Evolutionary conservation across 257 asterid species (phyloP).

Genomic region (Ilex aquifolium): DNA sequence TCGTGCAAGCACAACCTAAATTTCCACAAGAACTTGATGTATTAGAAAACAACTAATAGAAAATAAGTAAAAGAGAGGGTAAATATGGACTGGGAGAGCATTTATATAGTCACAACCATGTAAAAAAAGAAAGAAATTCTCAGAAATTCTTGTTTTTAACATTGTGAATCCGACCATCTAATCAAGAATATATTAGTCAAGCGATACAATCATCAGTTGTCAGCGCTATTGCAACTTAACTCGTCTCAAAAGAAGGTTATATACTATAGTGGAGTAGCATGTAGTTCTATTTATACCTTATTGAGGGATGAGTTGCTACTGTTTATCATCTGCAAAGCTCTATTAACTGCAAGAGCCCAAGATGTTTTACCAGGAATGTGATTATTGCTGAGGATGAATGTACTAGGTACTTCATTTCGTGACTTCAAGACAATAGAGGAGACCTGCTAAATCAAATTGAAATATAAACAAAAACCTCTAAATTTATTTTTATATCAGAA

Average conservation of each 20-base stretch:
- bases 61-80: neutral
- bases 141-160: too few species aligned
- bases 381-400: slow-evolving; percentile 42
- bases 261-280: too few species aligned
- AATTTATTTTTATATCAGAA: neutral
- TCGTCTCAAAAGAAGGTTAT: too few species aligned
- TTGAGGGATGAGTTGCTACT: slow-evolving; percentile 46
- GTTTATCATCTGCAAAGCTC: slow-evolving; percentile 66
- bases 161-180: too few species aligned
- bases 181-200: too few species aligned
- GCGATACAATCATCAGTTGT: too few species aligned
- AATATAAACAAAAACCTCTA: neutral
- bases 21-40: neutral
- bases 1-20: slow-evolving; percentile 95
- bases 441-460: slow-evolving; percentile 38
- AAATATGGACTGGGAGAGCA: too few species aligned
- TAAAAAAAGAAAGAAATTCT: too few species aligned
- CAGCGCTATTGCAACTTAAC: too few species aligned
- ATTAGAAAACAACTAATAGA: too few species aligned
- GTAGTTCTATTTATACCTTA: slow-evolving; percentile 45
- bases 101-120: too few species aligned
- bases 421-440: slow-evolving; percentile 37
- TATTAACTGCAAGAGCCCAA: slow-evolving; percentile 70
- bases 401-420: slow-evolving; percentile 30
- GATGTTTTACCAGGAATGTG: slow-evolving; percentile 64